These are phyloP conservation scores for Voacanga thouarsii DNA, from an alignment of 257 asterid species.

Conservation along the genomic window DNA sequence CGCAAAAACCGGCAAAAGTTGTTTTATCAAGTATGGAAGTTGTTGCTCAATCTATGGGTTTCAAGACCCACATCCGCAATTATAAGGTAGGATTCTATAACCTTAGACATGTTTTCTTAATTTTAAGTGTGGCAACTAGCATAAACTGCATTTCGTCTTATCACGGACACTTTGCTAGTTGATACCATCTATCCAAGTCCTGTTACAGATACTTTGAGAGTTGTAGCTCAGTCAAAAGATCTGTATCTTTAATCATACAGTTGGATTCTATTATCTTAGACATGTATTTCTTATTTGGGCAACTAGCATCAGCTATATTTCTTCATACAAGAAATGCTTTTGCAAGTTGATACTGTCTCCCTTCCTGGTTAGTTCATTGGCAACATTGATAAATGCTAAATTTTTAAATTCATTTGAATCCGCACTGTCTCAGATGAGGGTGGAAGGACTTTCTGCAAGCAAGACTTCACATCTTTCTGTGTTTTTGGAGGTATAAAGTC, in stretches of 20 bases:
- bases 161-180: neutral
- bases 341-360: neutral
- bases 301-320: neutral
- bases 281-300: neutral
- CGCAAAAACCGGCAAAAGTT: constrained; percentile 87
- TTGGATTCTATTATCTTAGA: constrained; percentile 18
- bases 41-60: constrained; percentile 97
- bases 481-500: constrained; percentile 67
- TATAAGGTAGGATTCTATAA: constrained; percentile 60
- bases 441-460: constrained; percentile 82
- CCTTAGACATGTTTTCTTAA: neutral
- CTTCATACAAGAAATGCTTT: neutral
- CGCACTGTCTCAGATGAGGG: constrained; percentile 65
- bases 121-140: neutral
- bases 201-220: constrained; percentile 41
- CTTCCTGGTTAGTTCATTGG: neutral
- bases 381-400: neutral
- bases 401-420: neutral
- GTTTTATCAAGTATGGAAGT: constrained; percentile 95
- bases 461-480: constrained; percentile 88
- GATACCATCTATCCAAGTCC: neutral
- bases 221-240: constrained; percentile 91
- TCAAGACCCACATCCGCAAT: constrained; percentile 93
- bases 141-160: neutral
- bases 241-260: constrained; percentile 82